Conservation (phyloP, 2,329 filamentous ascomycete genomes). For the Pseudocercospora fijiensis region DNA sequence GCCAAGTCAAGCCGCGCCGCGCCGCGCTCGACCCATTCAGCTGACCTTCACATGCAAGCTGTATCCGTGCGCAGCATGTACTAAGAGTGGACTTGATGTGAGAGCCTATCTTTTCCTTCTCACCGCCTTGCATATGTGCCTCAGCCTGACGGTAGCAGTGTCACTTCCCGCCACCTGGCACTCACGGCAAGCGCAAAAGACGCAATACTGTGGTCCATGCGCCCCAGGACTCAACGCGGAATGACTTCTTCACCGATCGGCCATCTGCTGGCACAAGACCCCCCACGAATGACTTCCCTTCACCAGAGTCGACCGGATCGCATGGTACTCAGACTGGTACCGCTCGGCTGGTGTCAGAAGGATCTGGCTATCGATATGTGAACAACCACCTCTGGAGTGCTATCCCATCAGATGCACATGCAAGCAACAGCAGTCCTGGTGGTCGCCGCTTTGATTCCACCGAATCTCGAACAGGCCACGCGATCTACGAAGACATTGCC, state of each 20-base stretch:
- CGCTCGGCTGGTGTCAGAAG: conserved; percentile 29
- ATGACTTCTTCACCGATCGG: conserved; percentile 14
- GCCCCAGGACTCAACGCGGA: conserved; percentile 14
- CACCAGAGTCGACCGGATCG: conserved; percentile 19
- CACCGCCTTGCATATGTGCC: neutral
- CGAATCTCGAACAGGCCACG: conserved; percentile 17
- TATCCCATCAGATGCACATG: conserved; percentile 21
- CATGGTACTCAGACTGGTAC: conserved; percentile 20
- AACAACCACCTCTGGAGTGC: conserved; percentile 32
- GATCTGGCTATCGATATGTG: conserved; percentile 28
- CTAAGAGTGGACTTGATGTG: conserved; percentile 27
- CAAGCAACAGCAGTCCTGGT: conserved; percentile 15
- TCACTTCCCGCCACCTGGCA: conserved; percentile 21
- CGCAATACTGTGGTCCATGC: conserved; percentile 18
- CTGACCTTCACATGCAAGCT: conserved; percentile 9
- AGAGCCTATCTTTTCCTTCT: neutral
- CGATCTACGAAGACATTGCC: conserved; percentile 13
- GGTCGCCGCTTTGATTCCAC: conserved; percentile 9
- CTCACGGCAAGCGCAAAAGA: conserved; percentile 25
- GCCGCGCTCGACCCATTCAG: neutral
- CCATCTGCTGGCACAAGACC: conserved; percentile 9
- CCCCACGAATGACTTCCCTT: conserved; percentile 19
- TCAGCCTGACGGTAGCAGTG: neutral
- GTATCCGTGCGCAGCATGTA: conserved; percentile 28
- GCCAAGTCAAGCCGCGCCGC: no score